Conservation (phyloP, 2,329 filamentous ascomycete species). For the Trichophyton rubrum region DNA sequence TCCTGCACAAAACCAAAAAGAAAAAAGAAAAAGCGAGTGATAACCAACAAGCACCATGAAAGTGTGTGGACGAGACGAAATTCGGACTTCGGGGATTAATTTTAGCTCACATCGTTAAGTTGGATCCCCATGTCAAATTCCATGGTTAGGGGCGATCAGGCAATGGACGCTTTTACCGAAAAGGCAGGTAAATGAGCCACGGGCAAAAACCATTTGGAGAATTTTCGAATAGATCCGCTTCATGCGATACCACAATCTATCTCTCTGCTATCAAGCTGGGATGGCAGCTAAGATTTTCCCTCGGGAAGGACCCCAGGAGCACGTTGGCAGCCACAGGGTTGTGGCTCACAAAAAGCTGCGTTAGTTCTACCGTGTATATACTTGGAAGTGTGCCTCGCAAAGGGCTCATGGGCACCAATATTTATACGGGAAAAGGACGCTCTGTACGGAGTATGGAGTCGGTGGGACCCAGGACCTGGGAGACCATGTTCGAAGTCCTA, state of each 20-base stretch:
- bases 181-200: conserved; percentile 4
- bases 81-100: conserved; percentile 3
- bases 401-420: not conserved
- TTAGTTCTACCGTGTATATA: not conserved
- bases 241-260: conserved; percentile 1
- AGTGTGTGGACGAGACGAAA: not conserved
- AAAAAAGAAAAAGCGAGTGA: not conserved
- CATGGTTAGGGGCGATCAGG: conserved; percentile 1
- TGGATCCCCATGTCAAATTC: not conserved
- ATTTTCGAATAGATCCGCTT: conserved; percentile 1
- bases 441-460: not conserved
- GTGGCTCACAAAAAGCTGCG: not conserved
- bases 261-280: not conserved
- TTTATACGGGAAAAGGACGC: not conserved
- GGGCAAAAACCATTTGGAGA: not conserved
- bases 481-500: not conserved
- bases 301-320: not conserved
- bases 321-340: not conserved
- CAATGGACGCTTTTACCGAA: not conserved
- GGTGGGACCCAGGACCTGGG: not conserved
- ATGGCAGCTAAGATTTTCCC: not conserved
- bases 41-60: too few species aligned
- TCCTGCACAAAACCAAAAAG: not conserved
- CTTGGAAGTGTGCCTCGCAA: not conserved
- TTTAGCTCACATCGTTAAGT: not conserved